Percentiles rank a stretch among this genome's conserved stretches.
phyloP scores from a whole-genome alignment of 1,284 basidiomycete genomes.

The Puccinia polysora region DNA sequence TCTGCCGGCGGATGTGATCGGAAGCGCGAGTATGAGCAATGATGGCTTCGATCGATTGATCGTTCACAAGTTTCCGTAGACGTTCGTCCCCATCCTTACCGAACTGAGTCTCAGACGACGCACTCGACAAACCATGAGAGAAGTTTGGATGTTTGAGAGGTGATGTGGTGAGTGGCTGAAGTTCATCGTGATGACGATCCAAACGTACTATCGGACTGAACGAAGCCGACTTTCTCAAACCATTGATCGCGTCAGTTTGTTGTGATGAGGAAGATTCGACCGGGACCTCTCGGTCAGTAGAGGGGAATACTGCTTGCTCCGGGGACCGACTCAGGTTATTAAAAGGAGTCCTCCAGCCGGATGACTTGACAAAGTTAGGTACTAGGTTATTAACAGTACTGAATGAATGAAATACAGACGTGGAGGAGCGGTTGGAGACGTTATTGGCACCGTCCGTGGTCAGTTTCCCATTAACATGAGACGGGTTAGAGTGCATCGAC shows the following conservation, averaged over 20 bases:
- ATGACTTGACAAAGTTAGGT: slow-evolving; percentile 37
- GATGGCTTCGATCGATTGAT: slow-evolving; percentile 29
- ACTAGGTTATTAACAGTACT: slow-evolving; percentile 40
- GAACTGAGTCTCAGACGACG: slow-evolving; percentile 14
- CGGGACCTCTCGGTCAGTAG: neutral
- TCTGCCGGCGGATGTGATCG: slow-evolving; percentile 31
- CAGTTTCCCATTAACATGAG: neutral
- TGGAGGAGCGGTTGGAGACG: neutral
- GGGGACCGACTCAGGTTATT: slow-evolving; percentile 33
- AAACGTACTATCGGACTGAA: slow-evolving; percentile 9
- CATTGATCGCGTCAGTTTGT: neutral
- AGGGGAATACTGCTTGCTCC: slow-evolving; percentile 2
- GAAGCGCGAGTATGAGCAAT: slow-evolving; percentile 37
- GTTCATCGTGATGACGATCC: neutral
- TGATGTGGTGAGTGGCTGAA: neutral
- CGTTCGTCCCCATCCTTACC: slow-evolving; percentile 4
- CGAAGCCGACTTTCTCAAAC: slow-evolving; percentile 23
- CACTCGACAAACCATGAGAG: neutral
- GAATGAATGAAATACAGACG: slow-evolving; percentile 32
- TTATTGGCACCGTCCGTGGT: neutral
- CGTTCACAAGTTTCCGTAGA: neutral
- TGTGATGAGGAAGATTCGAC: neutral
- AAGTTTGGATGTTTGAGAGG: neutral
- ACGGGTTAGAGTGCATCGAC: neutral
- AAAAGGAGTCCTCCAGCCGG: slow-evolving; percentile 39